phyloP scores from a whole-genome alignment of 768 basidiomycete genomes.

The Kwoniella dendrophila region DNA sequence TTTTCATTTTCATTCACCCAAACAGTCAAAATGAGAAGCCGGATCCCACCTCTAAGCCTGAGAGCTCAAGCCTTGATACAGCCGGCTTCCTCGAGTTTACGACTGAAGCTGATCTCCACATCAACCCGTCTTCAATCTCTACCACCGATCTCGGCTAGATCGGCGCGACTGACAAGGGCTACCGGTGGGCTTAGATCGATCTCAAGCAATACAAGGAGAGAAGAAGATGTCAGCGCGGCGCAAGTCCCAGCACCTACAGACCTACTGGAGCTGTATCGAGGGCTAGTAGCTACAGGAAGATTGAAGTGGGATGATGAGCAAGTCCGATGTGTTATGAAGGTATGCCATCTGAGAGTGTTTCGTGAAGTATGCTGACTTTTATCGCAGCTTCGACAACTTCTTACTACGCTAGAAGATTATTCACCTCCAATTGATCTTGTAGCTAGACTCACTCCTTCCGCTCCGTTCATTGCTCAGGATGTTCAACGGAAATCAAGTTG shows the following conservation, averaged over 20 bases:
- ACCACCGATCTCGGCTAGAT: neutral
- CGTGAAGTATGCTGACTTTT: neutral
- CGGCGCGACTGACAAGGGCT: too few relatives aligned
- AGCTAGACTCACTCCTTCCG: conserved; percentile 50
- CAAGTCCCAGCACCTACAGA: conserved; percentile 48
- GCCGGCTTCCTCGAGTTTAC: too few relatives aligned
- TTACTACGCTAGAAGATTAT: conserved; percentile 61
- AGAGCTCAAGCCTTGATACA: too few relatives aligned
- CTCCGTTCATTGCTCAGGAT: conserved; percentile 30
- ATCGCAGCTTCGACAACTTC: conserved; percentile 61
- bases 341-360: too few relatives aligned
- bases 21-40: too few relatives aligned
- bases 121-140: too few relatives aligned
- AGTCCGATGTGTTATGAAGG: conserved; percentile 63
- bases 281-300: conserved; percentile 60
- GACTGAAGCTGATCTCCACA: too few relatives aligned
- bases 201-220: neutral
- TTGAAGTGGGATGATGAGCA: conserved; percentile 64
- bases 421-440: conserved; percentile 60
- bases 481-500: conserved; percentile 27
- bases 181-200: neutral
- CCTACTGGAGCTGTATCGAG: conserved; percentile 61
- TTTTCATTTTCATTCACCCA: too few relatives aligned
- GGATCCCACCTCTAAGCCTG: too few relatives aligned
- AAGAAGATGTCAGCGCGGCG: neutral